Conservation (phyloP, 768 basidiomycete species). For the Hemileccinum impolitum region DNA sequence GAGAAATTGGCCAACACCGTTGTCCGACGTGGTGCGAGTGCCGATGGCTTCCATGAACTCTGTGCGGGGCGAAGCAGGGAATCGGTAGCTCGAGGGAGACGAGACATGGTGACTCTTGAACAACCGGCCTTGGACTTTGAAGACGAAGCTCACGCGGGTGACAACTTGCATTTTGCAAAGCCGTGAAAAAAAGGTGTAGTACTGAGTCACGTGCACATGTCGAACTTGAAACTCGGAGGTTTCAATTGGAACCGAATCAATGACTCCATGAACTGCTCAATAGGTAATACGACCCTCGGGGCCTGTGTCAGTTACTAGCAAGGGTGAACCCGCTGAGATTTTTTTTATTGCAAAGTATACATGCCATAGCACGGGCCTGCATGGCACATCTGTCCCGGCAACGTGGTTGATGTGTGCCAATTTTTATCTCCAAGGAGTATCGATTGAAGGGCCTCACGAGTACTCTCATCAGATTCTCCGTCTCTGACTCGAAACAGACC, state of each 20-base stretch:
- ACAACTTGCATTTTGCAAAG: background rate
- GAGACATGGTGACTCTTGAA: slow-evolving; percentile 16
- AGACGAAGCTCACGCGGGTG: slow-evolving; percentile 11
- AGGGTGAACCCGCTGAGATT: slow-evolving; percentile 1
- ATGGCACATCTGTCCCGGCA: slow-evolving; percentile 1
- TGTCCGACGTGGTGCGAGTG: slow-evolving; percentile 16
- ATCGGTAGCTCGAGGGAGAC: slow-evolving; percentile 16
- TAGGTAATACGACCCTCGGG: too few relatives aligned
- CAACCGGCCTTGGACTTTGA: background rate
- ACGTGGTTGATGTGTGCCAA: slow-evolving; percentile 17
- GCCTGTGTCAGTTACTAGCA: too few relatives aligned
- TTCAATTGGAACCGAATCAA: too few relatives aligned
- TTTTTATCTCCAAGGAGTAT: slow-evolving; percentile 14
- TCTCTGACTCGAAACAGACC: background rate
- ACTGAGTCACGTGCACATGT: slow-evolving; percentile 21
- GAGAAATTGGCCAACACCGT: slow-evolving; percentile 7
- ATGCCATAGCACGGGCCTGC: background rate
- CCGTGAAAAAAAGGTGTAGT: slow-evolving; percentile 3
- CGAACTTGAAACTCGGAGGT: background rate
- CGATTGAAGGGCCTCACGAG: background rate
- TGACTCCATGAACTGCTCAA: too few relatives aligned
- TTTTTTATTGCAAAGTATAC: background rate
- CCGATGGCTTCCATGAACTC: slow-evolving; percentile 9
- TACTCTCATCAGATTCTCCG: background rate
- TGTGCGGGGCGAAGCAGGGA: slow-evolving; percentile 10